Evolutionary conservation across 768 basidiomycete genomes (phyloP), one percentile per base, ranked within the genome.

Genomic region (Leccinum olivaceopallidum): DNA sequence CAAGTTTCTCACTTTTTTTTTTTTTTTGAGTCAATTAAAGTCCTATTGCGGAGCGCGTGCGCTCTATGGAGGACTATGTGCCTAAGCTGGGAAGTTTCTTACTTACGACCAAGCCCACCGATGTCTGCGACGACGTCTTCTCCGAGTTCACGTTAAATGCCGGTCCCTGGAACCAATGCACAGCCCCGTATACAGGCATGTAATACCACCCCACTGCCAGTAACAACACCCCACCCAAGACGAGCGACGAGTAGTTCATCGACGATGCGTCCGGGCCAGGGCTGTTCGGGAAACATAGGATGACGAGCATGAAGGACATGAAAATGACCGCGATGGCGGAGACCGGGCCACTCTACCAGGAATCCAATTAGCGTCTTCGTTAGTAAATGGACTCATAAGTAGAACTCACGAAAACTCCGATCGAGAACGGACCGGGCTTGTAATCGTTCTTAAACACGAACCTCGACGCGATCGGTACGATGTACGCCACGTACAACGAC

Each of bases 181-280:
- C 75, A 9, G 88, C 89, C 5, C 89, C 88, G 60, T 88, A 88
- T 20, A 76, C 75, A 0, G 87, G 87, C 69, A 86, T 79, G 75
- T 85, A 90, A 71, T 85, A 91, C 77, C 84, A 90, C 0, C 75
- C 60, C 8, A 85, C 64, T 5, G 85, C 80, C 18, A 90, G 78
- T 6, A 78, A 44, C 59, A 89, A 71, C 3, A 84, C 79, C 1
- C 84, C 86, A 0, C 83, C 84, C 10, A 85, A 74, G 3, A 92
- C 87, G 20, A 87, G 83, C 32, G 85, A 77, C 0, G 84, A 81
- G 63, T 91, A 91, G 70, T 91, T 91, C 89, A 92, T 89, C 53
- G 76, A 73, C 14, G 76, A 70, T 1, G 74, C 74, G 14, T 70
- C 68, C 0, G 85, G 77, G 5, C 69, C 64, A 2, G 82, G 81